Percentiles rank a stretch among this genome's conserved stretches.
Conservation (phyloP, 345 rosid species). For the Brassica juncea region DNA sequence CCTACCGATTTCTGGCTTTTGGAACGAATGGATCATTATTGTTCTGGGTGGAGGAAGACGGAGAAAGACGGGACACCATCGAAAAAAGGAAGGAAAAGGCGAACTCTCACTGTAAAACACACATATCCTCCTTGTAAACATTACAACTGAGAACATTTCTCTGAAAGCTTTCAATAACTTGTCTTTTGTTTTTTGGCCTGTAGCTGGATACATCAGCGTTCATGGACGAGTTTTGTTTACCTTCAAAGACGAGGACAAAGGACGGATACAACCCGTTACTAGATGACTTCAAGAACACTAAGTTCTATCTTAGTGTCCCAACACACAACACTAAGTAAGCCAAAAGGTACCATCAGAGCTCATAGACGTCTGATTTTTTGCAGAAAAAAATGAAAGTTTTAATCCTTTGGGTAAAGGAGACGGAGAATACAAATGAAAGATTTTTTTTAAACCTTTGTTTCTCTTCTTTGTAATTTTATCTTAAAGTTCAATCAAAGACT, state of each 20-base stretch:
- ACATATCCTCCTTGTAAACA: neutral
- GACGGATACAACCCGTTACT: slow-evolving; percentile 93
- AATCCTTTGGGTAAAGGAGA: neutral
- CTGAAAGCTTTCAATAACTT: neutral
- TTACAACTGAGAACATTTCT: neutral
- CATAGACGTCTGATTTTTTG: slow-evolving; percentile 20
- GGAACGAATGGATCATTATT: slow-evolving; percentile 88
- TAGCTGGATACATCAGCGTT: slow-evolving; percentile 85
- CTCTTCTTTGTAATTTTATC: neutral
- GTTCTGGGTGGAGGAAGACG: slow-evolving; percentile 75
- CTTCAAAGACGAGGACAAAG: slow-evolving; percentile 79
- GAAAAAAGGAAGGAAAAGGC: slow-evolving; percentile 72
- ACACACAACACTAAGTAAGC: slow-evolving; percentile 73
- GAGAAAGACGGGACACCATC: slow-evolving; percentile 53
- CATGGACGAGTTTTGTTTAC: slow-evolving; percentile 96
- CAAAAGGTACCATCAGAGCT: slow-evolving; percentile 12
- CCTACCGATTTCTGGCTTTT: slow-evolving; percentile 92
- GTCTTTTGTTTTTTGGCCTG: neutral
- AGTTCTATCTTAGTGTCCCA: slow-evolving; percentile 89
- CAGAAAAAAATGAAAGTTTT: neutral
- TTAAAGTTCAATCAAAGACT: neutral
- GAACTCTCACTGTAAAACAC: slow-evolving; percentile 78
- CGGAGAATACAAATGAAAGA: slow-evolving; percentile 3
- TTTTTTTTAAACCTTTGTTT: neutral
- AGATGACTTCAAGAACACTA: slow-evolving; percentile 94